Conservation (phyloP, 2,329 filamentous ascomycete species). For the Plectosphaerella cucumerina region DNA sequence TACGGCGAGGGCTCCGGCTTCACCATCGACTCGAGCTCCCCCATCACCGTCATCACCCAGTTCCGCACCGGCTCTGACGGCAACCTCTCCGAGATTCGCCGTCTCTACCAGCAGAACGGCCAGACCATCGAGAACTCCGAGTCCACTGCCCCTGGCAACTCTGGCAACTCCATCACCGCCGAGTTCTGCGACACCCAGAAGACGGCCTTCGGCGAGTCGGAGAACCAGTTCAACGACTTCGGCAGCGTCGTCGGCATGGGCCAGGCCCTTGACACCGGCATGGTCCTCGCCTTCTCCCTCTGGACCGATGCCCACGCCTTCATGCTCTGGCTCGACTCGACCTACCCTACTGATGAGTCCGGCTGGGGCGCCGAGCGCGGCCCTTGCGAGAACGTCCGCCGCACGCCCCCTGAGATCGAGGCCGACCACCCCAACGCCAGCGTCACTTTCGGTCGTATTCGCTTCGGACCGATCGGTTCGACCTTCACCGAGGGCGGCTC, state of each 20-base stretch:
- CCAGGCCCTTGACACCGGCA: conserved; percentile 32
- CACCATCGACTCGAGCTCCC: conserved; percentile 54
- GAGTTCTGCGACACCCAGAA: conserved; percentile 58
- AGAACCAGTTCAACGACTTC: conserved; percentile 44
- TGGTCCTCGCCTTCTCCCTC: conserved; percentile 46
- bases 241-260: conserved; percentile 57
- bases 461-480: conserved; percentile 48
- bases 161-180: conserved; percentile 48
- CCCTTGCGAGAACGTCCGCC: conserved; percentile 46
- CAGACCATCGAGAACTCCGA: conserved; percentile 52
- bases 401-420: conserved; percentile 48
- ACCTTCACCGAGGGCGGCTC: conserved; percentile 32
- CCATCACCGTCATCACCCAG: conserved; percentile 64
- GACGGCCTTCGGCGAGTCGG: conserved; percentile 49
- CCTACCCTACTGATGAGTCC: conserved; percentile 49
- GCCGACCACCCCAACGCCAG: conserved; percentile 37
- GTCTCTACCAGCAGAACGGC: conserved; percentile 63
- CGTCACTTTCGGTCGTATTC: conserved; percentile 49
- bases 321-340: conserved; percentile 74
- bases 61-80: conserved; percentile 48
- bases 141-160: conserved; percentile 30
- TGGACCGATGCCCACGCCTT: conserved; percentile 61
- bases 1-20: conserved; percentile 50
- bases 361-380: conserved; percentile 48
- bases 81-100: conserved; percentile 54